Evolutionary conservation across 768 basidiomycete genomes (phyloP).

Genomic region (Pleurotus giganteus): DNA sequence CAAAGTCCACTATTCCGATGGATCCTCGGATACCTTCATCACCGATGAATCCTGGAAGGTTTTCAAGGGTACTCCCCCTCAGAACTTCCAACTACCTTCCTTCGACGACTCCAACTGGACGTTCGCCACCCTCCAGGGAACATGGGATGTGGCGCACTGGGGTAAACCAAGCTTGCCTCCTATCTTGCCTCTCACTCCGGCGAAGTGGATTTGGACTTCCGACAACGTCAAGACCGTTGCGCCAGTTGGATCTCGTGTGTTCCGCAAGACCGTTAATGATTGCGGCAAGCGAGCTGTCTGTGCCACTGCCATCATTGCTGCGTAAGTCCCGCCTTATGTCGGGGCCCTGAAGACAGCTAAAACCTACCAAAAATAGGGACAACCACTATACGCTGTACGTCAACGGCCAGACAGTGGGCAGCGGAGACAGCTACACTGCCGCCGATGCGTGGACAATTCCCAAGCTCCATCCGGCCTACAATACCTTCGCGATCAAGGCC

Average conservation of each 20-base stretch:
- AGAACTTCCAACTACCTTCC: slow-evolving; percentile 17
- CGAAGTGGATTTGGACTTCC: slow-evolving; percentile 7
- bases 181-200: background rate
- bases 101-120: slow-evolving; percentile 23
- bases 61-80: background rate
- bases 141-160: slow-evolving; percentile 21
- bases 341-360: background rate
- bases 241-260: background rate
- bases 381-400: slow-evolving; percentile 29
- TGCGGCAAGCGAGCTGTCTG: background rate
- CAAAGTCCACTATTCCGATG: background rate
- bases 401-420: slow-evolving; percentile 22
- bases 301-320: background rate
- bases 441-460: slow-evolving; percentile 28
- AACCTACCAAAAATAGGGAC: slow-evolving; percentile 13
- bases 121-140: slow-evolving; percentile 16
- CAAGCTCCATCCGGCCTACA: slow-evolving; percentile 21
- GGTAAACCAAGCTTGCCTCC: background rate
- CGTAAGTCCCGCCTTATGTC: background rate
- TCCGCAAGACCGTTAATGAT: background rate
- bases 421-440: slow-evolving; percentile 13
- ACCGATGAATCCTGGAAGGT: slow-evolving; percentile 1
- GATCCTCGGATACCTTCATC: background rate
- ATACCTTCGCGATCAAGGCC: slow-evolving; percentile 30
- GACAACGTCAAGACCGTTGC: background rate